phyloP scores from a whole-genome alignment of 2,329 filamentous ascomycete species.

The Podosphaera leucotricha region DNA sequence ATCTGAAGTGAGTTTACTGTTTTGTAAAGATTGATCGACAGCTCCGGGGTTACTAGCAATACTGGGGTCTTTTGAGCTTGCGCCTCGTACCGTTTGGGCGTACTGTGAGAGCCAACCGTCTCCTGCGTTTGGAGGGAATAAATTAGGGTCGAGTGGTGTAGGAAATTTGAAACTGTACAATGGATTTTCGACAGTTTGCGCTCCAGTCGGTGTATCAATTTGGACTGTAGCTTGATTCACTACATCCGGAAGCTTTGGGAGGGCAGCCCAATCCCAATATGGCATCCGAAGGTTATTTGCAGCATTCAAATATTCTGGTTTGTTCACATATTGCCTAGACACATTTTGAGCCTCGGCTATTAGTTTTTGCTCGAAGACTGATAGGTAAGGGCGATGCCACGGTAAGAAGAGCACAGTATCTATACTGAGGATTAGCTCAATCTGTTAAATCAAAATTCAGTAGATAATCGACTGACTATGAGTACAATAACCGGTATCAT shows the following conservation, averaged over 20 bases:
- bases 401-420: conserved; percentile 11
- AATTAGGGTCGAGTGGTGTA: conserved; percentile 15
- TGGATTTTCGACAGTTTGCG: conserved; percentile 23
- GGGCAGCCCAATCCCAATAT: conserved; percentile 25
- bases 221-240: conserved; percentile 13
- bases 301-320: conserved; percentile 9
- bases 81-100: conserved; percentile 16
- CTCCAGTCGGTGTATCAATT: conserved; percentile 11
- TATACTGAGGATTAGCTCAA: conserved; percentile 1
- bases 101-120: conserved; percentile 14
- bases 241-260: conserved; percentile 20
- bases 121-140: conserved; percentile 16
- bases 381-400: conserved; percentile 33
- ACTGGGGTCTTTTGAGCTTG: conserved; percentile 3
- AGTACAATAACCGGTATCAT: conserved; percentile 12
- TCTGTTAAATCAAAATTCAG: background rate
- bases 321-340: conserved; percentile 15
- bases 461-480: conserved; percentile 7
- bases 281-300: conserved; percentile 21
- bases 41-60: conserved; percentile 13
- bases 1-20: conserved; percentile 9
- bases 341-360: conserved; percentile 23
- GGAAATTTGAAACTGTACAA: conserved; percentile 28
- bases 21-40: conserved; percentile 6
- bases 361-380: conserved; percentile 31